Base-by-base conservation (phyloP, 2,329 filamentous ascomycete genomes). In the Cladosporium sp. region DNA sequence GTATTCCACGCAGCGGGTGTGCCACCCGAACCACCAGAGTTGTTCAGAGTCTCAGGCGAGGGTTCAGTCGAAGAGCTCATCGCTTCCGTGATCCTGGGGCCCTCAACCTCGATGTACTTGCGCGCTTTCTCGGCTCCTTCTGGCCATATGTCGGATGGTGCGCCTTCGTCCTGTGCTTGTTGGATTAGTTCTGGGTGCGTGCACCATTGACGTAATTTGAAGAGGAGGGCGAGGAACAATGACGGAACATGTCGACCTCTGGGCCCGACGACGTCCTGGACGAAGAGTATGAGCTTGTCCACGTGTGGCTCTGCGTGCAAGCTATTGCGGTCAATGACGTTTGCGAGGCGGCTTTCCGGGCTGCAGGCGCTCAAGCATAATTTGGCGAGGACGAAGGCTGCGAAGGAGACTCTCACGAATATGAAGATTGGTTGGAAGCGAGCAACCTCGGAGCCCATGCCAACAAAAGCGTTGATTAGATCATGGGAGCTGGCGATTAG, bases 381-480 rank as follows among this genome's bases (percentile, higher is more conserved):
- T 76, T 92, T 92, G 74, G 91, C 89, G 43, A 92, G 80, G 34
- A 91, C 86, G 23, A 92, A 88, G 2, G 89, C 84, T 6, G 87
- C 88, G 73, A 91, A 92, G 13, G 89, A 86, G 21, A 91, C 86
- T 30, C 90, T 86, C 18, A 91, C 89, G 71, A 91, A 88, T 74
- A 86, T 87, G 72, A 90, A 88, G 2, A 90, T 88, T 21, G 91
- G 90, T 11, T 92, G 75, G 64, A 84, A 88, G 62, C 88, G 86
- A 48, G 91, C 81, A 48, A 80, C 82, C 4, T 80, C 75, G 16
- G 86, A 76, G 58, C 89, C 85, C 76, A 92, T 85, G 46, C 79
- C 79, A 3, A 89, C 76, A 64, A 93, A 91, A 0, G 84, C 83
- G 25, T 88, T 85, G 58, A 93, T 84, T 11, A 90, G 84, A 63